Conservation (phyloP, 2,329 filamentous ascomycete genomes). For the Dichotomopilus funicola region DNA sequence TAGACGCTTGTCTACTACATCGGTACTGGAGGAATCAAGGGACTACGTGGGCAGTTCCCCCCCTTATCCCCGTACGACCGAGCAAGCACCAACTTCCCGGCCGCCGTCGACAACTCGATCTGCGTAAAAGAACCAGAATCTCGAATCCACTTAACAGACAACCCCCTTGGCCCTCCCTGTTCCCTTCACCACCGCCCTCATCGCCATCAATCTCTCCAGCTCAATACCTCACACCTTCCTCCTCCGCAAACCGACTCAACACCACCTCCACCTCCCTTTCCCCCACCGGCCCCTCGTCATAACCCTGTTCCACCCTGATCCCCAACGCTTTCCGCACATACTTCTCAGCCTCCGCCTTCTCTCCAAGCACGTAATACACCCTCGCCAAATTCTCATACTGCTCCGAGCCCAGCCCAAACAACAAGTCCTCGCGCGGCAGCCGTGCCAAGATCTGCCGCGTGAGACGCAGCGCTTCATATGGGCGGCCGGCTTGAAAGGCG, state of each 20-base stretch:
- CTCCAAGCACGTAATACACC: constrained; percentile 28
- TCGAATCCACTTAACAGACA: too few relatives aligned
- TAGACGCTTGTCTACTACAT: too few relatives aligned
- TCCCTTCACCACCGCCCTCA: too few relatives aligned
- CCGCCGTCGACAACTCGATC: too few relatives aligned
- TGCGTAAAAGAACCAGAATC: too few relatives aligned
- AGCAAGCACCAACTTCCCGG: too few relatives aligned
- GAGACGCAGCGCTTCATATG: constrained; percentile 26
- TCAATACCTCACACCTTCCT: constrained; percentile 10
- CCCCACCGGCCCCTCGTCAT: constrained; percentile 18
- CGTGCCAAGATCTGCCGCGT: constrained; percentile 26
- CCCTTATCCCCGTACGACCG: too few relatives aligned
- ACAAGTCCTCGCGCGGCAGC: constrained; percentile 27
- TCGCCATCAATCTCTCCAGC: too few relatives aligned
- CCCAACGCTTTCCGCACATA: constrained; percentile 28
- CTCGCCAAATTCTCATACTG: constrained; percentile 32
- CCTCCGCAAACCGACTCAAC: constrained; percentile 21
- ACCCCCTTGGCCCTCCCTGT: too few relatives aligned
- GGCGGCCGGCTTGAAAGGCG: constrained; percentile 25
- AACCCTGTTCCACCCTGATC: constrained; percentile 27
- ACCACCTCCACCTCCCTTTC: constrained; percentile 18
- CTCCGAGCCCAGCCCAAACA: constrained; percentile 26
- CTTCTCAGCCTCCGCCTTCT: constrained; percentile 24
- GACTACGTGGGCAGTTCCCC: too few relatives aligned
- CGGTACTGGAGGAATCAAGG: too few relatives aligned